Base-by-base conservation (phyloP, 805 yeast genomes). In the Candida sakaeoensis region DNA sequence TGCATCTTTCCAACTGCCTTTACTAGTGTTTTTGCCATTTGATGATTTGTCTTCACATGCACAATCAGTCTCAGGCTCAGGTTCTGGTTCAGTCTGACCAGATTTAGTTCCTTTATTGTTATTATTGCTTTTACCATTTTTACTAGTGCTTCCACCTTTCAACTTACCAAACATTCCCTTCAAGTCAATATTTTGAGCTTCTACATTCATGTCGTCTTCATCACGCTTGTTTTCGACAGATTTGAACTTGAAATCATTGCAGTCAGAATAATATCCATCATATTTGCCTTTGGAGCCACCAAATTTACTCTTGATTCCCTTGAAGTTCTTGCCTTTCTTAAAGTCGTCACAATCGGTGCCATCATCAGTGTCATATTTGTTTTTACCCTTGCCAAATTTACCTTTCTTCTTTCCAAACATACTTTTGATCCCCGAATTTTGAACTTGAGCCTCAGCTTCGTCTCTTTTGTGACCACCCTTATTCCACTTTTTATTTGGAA, bases 401-500 rank as follows among this genome's bases (percentile, higher is more conserved):
- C n/a, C n/a, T n/a, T 23, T 23, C 26, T 8, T 23, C 26, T 23
- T 23, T 13, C 30, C 27, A 16, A 30, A 33, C 37, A 33, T 14
- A 19, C 24, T 28, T 7, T 13, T 15, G 4, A 37, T 16, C 3
- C 19, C 41, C 21, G 29, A 14, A 15, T 36, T 27, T 19, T 21
- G 33, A 27, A 16, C 33, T 5, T 24, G 32, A 22, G 10, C 14
- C 13, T 25, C 33, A 3, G 8, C 32, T 5, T 34, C 27, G 5
- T 12, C 18, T 14, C 21, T 21, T 19, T 15, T 22, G 15, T 8
- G 3, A 22, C 18, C 34, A 23, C 16, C 13, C 10, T 13, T 34
- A n/a, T 34, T 29, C 15, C 23, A 22, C 25, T 34, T 34, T n/a
- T 30, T 30, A 14, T 14, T 34, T 34, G 37, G 37, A 13, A 23